Base-by-base conservation (phyloP, 352 stramenopile genomes). In the Pythium folliculosum region DNA sequence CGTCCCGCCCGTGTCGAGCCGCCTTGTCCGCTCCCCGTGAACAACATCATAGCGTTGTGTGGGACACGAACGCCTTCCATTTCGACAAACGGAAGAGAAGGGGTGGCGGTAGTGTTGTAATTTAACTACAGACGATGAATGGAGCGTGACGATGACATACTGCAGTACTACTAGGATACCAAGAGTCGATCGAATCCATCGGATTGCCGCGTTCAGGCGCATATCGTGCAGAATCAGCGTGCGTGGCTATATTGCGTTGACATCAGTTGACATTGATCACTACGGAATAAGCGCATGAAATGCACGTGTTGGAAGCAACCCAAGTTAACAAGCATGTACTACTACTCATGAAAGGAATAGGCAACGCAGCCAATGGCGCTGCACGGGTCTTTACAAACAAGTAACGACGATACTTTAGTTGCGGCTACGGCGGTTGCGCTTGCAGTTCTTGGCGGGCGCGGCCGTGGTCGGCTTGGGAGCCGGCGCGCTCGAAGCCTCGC, bases 121-220 rank as follows among this genome's bases (percentile, higher is more conserved):
- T 69, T 59, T 69, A 69, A 69, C 62, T 63, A 32, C 62, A 62
- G 54, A 52, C 22, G 40, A 61, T 61, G 16, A 50, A 50, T 32
- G 14, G 22, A 37, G 37, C 30, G 19, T 17, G 43, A 49, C 14
- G 10, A 49, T 17, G 19, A 23, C 2, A 10, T n/a, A 49, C 37
- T 43, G 27, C 27, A 32, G 27, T 32, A 5, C 35, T 32, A 32
- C 27, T 2, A 32, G 27, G 27, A 40, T 40, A 40, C 35, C 35
- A 40, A 12, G 37, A 5, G 14, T 43, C 10, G 9, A 43, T 17
- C 37, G 10, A 16, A 43, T 43, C 37, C 37, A 43, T 17, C 14
- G 10, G 14, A 43, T 17, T 17, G 14, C 9, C 14, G 3, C 14
- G 2, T 43, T 43, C 37, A 43, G 2, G 14, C 9, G 1, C 37